Percentiles rank a stretch among this genome's conserved stretches.
These are phyloP conservation scores for Picea glauca DNA, from an alignment of 75 land plant species.

Conservation along the genomic window DNA sequence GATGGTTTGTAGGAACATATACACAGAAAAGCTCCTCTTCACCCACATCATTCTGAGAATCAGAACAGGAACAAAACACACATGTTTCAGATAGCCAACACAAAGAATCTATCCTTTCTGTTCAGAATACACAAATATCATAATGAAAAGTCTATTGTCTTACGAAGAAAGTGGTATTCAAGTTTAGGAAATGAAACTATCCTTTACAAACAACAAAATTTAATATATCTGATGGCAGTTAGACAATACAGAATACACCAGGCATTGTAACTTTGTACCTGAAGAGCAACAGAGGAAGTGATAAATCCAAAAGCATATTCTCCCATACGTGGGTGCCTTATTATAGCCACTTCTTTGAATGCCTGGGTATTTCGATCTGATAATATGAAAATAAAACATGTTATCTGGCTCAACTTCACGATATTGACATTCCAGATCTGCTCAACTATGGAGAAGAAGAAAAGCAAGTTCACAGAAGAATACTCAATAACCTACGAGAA, in stretches of 20 bases:
- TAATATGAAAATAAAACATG: background rate
- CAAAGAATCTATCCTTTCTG: background rate
- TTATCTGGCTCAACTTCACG: background rate
- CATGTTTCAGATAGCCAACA: background rate
- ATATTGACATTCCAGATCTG: background rate
- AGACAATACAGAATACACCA: background rate
- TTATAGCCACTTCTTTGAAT: slow-evolving; percentile 86
- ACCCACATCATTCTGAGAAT: slow-evolving; percentile 27
- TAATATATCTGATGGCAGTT: background rate
- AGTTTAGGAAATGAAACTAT: background rate
- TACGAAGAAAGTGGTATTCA: background rate
- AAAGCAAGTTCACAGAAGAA: slow-evolving; percentile 1
- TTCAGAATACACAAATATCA: background rate
- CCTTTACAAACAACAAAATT: background rate
- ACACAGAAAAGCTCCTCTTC: slow-evolving; percentile 47
- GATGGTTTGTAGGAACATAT: slow-evolving; percentile 53
- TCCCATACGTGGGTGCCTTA: slow-evolving; percentile 68
- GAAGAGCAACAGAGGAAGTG: slow-evolving; percentile 61
- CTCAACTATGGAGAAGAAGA: background rate
- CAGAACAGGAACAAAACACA: background rate
- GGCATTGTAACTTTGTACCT: slow-evolving; percentile 27
- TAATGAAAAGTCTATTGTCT: background rate
- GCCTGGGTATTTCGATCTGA: slow-evolving; percentile 76
- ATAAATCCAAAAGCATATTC: slow-evolving; percentile 84
- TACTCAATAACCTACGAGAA: background rate